Conservation (phyloP, 2,329 filamentous ascomycete genomes). For the Tolypocladium nubicola region DNA sequence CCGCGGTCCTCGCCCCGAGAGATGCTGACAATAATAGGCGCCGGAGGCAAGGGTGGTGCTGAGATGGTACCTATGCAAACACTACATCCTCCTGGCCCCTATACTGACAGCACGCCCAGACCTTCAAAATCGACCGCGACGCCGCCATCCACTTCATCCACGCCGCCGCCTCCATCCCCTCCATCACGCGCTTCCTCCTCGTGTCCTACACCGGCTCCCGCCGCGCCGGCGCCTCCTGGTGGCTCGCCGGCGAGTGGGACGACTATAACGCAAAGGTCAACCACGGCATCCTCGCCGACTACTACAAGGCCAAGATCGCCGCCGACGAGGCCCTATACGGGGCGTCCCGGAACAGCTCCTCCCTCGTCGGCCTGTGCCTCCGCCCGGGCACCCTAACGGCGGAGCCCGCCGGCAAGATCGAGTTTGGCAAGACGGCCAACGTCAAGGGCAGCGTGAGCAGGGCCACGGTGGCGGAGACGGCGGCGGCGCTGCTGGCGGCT, state of each 20-base stretch:
- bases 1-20: background rate
- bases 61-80: conserved; percentile 25
- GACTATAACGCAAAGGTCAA: conserved; percentile 30
- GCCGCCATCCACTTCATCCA: conserved; percentile 53
- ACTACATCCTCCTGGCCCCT: background rate
- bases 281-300: conserved; percentile 32
- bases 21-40: conserved; percentile 24
- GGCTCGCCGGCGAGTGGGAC: conserved; percentile 39
- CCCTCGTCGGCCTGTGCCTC: conserved; percentile 40
- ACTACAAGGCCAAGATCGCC: conserved; percentile 50
- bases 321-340: conserved; percentile 48
- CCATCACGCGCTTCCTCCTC: conserved; percentile 51
- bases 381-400: conserved; percentile 40
- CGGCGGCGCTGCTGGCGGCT: conserved; percentile 42
- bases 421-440: conserved; percentile 33
- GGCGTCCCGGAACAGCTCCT: conserved; percentile 27
- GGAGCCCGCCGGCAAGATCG: conserved; percentile 35
- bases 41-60: conserved; percentile 47
- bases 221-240: conserved; percentile 42
- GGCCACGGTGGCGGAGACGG: conserved; percentile 48
- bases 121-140: conserved; percentile 50
- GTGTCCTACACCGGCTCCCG: conserved; percentile 51
- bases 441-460: conserved; percentile 35
- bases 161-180: conserved; percentile 42
- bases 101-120: conserved; percentile 21